A percentile compares a stretch with the other conserved stretches of the same genome.
Conservation (phyloP, 306 rosid species). For the Inga oerstediana region DNA sequence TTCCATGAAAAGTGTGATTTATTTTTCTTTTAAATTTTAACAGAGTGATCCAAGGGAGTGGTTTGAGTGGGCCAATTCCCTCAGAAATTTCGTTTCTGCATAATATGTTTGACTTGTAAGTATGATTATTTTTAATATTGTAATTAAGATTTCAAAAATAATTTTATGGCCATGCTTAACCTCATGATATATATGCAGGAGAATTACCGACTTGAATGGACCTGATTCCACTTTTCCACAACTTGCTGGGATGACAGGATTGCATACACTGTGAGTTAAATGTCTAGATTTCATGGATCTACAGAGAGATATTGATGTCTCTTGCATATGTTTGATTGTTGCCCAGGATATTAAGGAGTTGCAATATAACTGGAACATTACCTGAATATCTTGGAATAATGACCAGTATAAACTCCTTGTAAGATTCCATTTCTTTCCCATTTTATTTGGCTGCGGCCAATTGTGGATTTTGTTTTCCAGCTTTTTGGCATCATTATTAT, state of each 20-base stretch:
- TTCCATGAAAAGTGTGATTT: neutral
- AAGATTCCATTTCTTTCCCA: conserved; percentile 4
- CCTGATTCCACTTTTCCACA: conserved; percentile 53
- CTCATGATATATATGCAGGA: conserved; percentile 59
- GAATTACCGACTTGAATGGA: conserved; percentile 76
- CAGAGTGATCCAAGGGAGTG: conserved; percentile 74
- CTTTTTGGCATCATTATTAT: neutral
- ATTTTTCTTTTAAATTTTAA: neutral
- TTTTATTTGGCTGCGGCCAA: conserved; percentile 17
- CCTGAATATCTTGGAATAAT: conserved; percentile 45
- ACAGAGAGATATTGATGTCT: conserved; percentile 4
- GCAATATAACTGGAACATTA: conserved; percentile 67
- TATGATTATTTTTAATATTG: conserved; percentile 13
- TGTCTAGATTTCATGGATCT: neutral
- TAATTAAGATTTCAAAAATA: neutral
- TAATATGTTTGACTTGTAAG: conserved; percentile 63
- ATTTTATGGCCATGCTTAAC: neutral
- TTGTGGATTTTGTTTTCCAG: neutral
- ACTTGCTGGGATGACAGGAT: conserved; percentile 36
- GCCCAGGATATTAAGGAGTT: conserved; percentile 67
- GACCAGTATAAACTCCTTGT: conserved; percentile 47
- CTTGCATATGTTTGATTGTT: conserved; percentile 25
- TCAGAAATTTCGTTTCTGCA: conserved; percentile 46
- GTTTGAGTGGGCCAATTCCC: conserved; percentile 84
- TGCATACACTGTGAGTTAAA: conserved; percentile 59